These are phyloP conservation scores for Phaeoacremonium minimum DNA, from an alignment of 2,329 filamentous ascomycete species.

Conservation along the genomic window DNA sequence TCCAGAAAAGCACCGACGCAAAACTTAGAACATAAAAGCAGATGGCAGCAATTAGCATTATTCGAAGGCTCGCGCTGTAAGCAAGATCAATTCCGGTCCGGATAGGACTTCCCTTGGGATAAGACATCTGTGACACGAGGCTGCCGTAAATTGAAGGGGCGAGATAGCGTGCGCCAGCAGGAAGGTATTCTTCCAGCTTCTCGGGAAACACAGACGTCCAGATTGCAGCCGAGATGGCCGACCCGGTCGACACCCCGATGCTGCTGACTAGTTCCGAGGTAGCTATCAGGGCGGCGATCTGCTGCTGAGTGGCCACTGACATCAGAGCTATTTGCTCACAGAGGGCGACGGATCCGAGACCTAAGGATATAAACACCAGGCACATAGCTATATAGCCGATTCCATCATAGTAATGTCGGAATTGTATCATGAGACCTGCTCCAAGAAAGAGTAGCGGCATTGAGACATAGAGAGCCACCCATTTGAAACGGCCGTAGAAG, in stretches of 20 bases:
- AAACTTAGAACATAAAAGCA: constrained; percentile 22
- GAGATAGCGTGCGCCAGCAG: constrained; percentile 19
- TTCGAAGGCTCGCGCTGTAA: constrained; percentile 27
- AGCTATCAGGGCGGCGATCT: constrained; percentile 57
- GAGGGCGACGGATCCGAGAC: constrained; percentile 55
- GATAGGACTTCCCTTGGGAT: constrained; percentile 22
- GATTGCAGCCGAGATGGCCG: constrained; percentile 57
- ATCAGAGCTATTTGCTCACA: constrained; percentile 58
- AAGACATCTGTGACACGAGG: constrained; percentile 28
- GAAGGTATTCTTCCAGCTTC: constrained; percentile 11
- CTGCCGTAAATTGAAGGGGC: constrained; percentile 25
- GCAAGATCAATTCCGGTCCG: constrained; percentile 26
- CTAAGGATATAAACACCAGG: constrained; percentile 59
- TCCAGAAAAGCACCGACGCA: constrained; percentile 23
- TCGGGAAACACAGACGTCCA: constrained; percentile 54
- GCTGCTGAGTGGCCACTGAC: constrained; percentile 55
- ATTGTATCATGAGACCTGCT: constrained; percentile 55
- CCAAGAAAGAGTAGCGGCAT: constrained; percentile 53
- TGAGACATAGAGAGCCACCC: constrained; percentile 38
- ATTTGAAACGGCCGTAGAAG: constrained; percentile 25
- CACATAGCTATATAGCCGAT: constrained; percentile 55
- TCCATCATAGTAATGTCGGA: constrained; percentile 44
- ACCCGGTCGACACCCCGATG: constrained; percentile 56
- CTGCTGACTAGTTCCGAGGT: constrained; percentile 56
- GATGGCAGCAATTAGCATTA: constrained; percentile 28